These are phyloP conservation scores for Neurospora terricola DNA, from an alignment of 495 filamentous ascomycete species.

Conservation along the genomic window DNA sequence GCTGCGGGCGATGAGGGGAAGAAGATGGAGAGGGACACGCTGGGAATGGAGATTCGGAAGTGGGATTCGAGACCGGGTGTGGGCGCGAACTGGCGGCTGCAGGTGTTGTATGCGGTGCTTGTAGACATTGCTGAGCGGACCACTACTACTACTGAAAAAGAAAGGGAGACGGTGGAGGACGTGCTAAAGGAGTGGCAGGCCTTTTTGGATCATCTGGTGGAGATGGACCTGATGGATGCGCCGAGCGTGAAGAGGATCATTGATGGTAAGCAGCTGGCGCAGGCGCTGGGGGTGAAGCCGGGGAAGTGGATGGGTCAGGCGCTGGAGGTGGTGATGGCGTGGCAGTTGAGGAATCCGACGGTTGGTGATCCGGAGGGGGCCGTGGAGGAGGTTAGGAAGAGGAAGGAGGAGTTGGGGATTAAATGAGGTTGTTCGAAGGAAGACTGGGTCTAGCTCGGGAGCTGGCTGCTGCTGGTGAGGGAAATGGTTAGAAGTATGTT, in stretches of 20 bases:
- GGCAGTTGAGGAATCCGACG: constrained; percentile 76
- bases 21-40: constrained; percentile 29
- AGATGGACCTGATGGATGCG: constrained; percentile 40
- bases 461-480: background rate
- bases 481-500: background rate
- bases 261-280: constrained; percentile 54
- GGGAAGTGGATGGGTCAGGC: constrained; percentile 75
- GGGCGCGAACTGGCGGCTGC: constrained; percentile 55
- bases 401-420: constrained; percentile 48
- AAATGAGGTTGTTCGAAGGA: background rate
- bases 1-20: constrained; percentile 23
- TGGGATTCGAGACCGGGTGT: constrained; percentile 50
- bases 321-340: constrained; percentile 61
- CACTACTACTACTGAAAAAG: constrained; percentile 6
- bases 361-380: constrained; percentile 47
- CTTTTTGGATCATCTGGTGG: constrained; percentile 46
- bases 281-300: constrained; percentile 47
- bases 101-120: constrained; percentile 60
- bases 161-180: constrained; percentile 20
- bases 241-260: constrained; percentile 48
- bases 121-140: constrained; percentile 47
- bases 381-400: constrained; percentile 51
- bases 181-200: constrained; percentile 40
- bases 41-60: constrained; percentile 69
- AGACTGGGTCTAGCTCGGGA: background rate